phyloP scores from a whole-genome alignment of 495 filamentous ascomycete species.

The Hyaloscypha finlandica region DNA sequence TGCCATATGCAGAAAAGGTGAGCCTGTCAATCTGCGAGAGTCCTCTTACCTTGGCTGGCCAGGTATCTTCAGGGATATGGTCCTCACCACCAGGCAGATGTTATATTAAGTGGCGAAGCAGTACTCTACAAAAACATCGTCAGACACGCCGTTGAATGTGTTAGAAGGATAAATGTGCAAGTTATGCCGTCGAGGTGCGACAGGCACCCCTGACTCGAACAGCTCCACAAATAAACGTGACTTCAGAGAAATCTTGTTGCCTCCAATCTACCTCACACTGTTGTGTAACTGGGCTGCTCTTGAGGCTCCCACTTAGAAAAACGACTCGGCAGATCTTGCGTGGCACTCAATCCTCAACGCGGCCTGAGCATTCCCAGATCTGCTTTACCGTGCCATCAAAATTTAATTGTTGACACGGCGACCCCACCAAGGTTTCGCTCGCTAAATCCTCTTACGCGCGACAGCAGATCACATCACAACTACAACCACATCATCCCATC shows the following conservation, averaged over 20 bases:
- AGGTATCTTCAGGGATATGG: neutral
- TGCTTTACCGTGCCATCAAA: neutral
- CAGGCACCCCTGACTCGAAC: neutral
- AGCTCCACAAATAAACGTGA: constrained; percentile 1
- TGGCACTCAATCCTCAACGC: neutral
- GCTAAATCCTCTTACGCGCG: constrained; percentile 6
- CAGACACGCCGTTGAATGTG: neutral
- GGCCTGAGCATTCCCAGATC: neutral
- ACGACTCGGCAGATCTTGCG: neutral
- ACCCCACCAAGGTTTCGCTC: constrained; percentile 4
- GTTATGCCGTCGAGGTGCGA: constrained; percentile 1
- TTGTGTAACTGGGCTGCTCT: neutral
- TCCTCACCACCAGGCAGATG: neutral
- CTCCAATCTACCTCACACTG: constrained; percentile 1
- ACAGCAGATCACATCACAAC: constrained; percentile 6
- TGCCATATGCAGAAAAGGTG: neutral
- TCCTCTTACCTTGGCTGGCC: neutral
- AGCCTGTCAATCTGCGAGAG: neutral
- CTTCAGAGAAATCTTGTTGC: neutral
- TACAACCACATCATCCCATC: constrained; percentile 5
- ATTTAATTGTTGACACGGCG: neutral
- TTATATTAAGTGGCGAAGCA: neutral
- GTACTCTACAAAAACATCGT: neutral
- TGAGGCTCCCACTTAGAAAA: neutral
- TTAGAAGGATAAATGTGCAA: constrained; percentile 14